Base-by-base conservation (phyloP, 495 filamentous ascomycete genomes). In the Bryoglossum gracile region DNA sequence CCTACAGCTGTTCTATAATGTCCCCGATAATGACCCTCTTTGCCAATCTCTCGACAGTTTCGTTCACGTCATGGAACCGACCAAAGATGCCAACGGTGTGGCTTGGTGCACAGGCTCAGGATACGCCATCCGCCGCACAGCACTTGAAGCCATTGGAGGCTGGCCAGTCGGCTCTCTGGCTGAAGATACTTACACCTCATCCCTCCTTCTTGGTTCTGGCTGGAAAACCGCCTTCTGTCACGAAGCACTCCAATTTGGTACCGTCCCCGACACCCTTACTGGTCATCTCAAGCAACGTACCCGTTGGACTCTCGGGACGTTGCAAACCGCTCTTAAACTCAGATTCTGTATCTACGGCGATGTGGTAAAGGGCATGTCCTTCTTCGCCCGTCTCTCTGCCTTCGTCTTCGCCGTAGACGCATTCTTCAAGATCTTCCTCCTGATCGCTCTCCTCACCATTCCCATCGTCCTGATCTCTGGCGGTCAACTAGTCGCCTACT, bases 51-150 rank as follows among this genome's bases (percentile, higher is more conserved):
- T 73, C 32, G 67, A 70, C 32, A 65, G 66, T 37, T 72, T 74
- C 56, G 64, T 68, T 18, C 66, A 71, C 56, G 66, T 72, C n/a
- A 68, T 68, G 41, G 71, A 76, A 48, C 66, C 65, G n/a, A 68
- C 73, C 40, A 76, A 75, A 53, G 71, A 77, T 55, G 62, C 66
- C 5, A 60, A 73, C 28, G 64, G 62, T 25, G 65, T 53, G 59
- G 71, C 72, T 22, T 74, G 71, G 74, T 74, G 73, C 48, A 74
- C 72, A 18, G 75, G 75, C 8, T 76, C 73, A 18, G 75, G 75
- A 23, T 78, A 72, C 44, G 60, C 73, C 13, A 57, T 72, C 37
- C 68, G 74, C 4, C 68, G 73, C 16, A 58, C 59, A 26, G 73
- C 74, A 14, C 60, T 79, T 11, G 65, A 75, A 36, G 59, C 65